phyloP scores from a whole-genome alignment of 2,329 filamentous ascomycete species.

The Apiospora rasikravindrae region DNA sequence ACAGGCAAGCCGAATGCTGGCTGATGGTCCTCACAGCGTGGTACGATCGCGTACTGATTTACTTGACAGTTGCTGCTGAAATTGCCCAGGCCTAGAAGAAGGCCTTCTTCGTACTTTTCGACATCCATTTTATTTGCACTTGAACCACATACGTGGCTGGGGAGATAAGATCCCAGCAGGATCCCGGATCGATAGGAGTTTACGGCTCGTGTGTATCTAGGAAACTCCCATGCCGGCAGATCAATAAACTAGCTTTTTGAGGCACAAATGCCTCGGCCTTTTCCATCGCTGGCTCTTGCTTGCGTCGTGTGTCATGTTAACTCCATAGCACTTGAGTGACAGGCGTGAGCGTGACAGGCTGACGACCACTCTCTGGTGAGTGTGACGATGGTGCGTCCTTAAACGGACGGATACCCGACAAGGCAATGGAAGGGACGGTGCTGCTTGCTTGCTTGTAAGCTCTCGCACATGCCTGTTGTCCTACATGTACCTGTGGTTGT shows the following conservation, averaged over 20 bases:
- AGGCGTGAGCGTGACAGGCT: not conserved
- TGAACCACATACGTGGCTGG: not conserved
- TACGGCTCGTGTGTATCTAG: slow-evolving; percentile 37
- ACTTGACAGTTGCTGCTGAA: slow-evolving; percentile 16
- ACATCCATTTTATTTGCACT: slow-evolving; percentile 9
- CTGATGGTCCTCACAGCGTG: not conserved
- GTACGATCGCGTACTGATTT: slow-evolving; percentile 17
- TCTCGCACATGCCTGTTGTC: too few relatives aligned
- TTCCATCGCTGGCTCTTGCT: not conserved
- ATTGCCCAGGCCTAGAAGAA: not conserved
- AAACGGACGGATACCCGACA: too few relatives aligned
- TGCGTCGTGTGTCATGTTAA: not conserved
- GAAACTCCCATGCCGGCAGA: slow-evolving; percentile 33
- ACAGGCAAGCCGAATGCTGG: not conserved
- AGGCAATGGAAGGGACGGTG: too few relatives aligned
- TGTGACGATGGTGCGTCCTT: too few relatives aligned
- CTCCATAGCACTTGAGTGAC: not conserved
- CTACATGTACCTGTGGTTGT: too few relatives aligned
- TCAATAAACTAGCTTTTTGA: slow-evolving; percentile 43
- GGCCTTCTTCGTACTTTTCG: slow-evolving; percentile 14
- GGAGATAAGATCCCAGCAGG: not conserved
- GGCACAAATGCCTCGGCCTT: slow-evolving; percentile 41
- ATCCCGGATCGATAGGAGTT: not conserved
- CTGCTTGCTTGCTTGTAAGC: too few relatives aligned
- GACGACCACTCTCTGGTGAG: too few relatives aligned